phyloP scores from a whole-genome alignment of 2,329 filamentous ascomycete species.

The Tolypocladium amazonense region DNA sequence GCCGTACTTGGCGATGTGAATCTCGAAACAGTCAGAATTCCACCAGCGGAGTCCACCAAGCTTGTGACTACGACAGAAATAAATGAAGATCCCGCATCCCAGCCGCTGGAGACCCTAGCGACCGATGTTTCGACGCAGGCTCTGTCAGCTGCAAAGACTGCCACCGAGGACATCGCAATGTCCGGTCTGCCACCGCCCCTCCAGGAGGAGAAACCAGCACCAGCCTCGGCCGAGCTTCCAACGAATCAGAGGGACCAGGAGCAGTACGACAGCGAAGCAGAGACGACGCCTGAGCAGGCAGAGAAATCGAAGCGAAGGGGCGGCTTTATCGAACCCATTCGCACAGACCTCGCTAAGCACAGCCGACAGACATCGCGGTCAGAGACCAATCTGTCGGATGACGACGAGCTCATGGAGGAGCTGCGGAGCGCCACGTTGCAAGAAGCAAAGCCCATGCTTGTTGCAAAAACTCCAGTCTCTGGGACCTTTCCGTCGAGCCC shows the following conservation, averaged over 20 bases:
- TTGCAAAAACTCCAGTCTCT: constrained; percentile 74
- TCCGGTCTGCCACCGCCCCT: constrained; percentile 1
- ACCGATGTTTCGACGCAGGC: constrained; percentile 15
- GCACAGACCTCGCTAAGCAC: constrained; percentile 31
- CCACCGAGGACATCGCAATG: constrained; percentile 4
- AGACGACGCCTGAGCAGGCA: constrained; percentile 14
- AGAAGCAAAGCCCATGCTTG: constrained; percentile 69
- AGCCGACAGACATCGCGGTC: constrained; percentile 15
- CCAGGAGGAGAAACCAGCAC: neutral
- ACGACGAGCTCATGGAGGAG: constrained; percentile 78
- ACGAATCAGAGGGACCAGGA: neutral
- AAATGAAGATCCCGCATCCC: constrained; percentile 5
- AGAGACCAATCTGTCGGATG: constrained; percentile 47
- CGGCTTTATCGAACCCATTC: constrained; percentile 41
- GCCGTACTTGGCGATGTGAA: constrained; percentile 5
- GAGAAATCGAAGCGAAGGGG: constrained; percentile 22
- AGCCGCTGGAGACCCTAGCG: constrained; percentile 8
- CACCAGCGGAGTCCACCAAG: constrained; percentile 5
- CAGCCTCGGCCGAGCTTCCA: neutral
- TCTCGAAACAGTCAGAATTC: constrained; percentile 8
- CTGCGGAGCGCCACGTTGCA: constrained; percentile 71
- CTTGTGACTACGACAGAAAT: constrained; percentile 6
- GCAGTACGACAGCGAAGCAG: constrained; percentile 12
- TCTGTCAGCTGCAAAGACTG: constrained; percentile 10
- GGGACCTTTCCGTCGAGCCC: constrained; percentile 40